These are phyloP conservation scores for Cladosporium sp. DNA, from an alignment of 2,329 filamentous ascomycete species.

Conservation along the genomic window DNA sequence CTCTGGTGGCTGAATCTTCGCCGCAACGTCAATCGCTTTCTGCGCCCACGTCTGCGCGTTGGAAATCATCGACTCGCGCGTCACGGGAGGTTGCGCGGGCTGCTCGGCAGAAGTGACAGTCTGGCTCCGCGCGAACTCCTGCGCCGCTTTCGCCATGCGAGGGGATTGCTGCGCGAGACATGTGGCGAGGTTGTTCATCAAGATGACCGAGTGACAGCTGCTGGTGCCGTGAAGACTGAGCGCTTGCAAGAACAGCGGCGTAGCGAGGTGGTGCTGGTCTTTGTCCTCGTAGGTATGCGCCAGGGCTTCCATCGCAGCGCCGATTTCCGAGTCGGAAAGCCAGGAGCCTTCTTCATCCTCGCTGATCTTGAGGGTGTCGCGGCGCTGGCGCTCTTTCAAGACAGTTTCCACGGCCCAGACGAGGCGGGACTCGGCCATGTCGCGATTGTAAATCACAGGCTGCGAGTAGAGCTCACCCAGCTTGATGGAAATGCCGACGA, in stretches of 20 bases:
- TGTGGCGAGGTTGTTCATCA: conserved; percentile 82
- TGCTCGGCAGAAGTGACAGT: conserved; percentile 31
- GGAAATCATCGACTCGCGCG: conserved; percentile 56
- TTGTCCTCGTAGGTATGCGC: conserved; percentile 71
- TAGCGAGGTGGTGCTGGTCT: conserved; percentile 73
- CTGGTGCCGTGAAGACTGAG: conserved; percentile 61
- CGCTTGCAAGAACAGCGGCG: conserved; percentile 83
- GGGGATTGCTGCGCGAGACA: conserved; percentile 64
- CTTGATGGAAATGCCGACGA: conserved; percentile 74
- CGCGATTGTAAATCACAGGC: conserved; percentile 68
- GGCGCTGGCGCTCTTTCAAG: conserved; percentile 67
- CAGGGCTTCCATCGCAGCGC: conserved; percentile 73
- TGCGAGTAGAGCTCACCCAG: conserved; percentile 78
- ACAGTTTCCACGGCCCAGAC: conserved; percentile 78
- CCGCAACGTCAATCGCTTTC: conserved; percentile 67
- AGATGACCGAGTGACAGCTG: conserved; percentile 72
- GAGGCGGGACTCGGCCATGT: conserved; percentile 70
- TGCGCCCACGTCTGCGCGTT: conserved; percentile 74
- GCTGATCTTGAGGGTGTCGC: conserved; percentile 58
- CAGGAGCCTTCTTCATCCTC: conserved; percentile 63
- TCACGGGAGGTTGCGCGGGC: conserved; percentile 44
- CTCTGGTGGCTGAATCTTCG: conserved; percentile 60
- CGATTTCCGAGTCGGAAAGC: conserved; percentile 67
- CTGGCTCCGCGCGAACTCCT: conserved; percentile 29
- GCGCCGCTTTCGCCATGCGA: conserved; percentile 28